Base-by-base conservation (phyloP, 2,329 filamentous ascomycete species). In the Pezicula radicicola region DNA sequence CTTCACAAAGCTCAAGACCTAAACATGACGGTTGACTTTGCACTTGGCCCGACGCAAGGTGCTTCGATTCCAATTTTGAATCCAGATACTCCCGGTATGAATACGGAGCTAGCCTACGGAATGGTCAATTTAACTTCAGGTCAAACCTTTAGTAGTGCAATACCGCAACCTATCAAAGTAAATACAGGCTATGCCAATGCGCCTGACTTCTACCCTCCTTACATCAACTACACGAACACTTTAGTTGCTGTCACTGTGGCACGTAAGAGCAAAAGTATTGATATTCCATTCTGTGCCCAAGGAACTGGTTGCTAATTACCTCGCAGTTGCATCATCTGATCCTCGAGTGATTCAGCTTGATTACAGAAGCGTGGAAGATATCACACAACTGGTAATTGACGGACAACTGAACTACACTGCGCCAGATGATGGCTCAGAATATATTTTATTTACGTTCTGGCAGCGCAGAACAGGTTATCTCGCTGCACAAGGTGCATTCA, bases 401-500 rank as follows among this genome's bases (percentile, higher is more conserved):
- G 49, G 49, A 37, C 15, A 9, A 8, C 6, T 50, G n/a, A 46
- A 36, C 18, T 50, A 46, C 39, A 50, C 49, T n/a, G 19, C 49
- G 39, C 49, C 42, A n/a, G 18, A 46, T 28, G 42, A 50, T 46
- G 48, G 48, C 13, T 27, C 21, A 36, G 49, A 50, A 10, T 50
- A 50, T 19, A 40, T 50, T 27, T 21, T 50, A 2, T 46, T 50
- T 27, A 25, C 41, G 2, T 50, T 50, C 41, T 50, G 49, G 49
- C 49, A 50, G 30, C 41, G 49, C 4, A 27, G 42, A 25, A 50
- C 49, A 3, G 49, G 49, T n/a, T 46, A 50, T 28, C 42, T 46
- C 18, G 49, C 49, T 21, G 49, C 49, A 13, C 48, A 50, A 44
- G 48, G 48, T 44, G 48, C 48, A 5, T 50, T 50, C 48, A 33